Conservation (phyloP, 345 rosid genomes). For the Eucalyptus camaldulensis region DNA sequence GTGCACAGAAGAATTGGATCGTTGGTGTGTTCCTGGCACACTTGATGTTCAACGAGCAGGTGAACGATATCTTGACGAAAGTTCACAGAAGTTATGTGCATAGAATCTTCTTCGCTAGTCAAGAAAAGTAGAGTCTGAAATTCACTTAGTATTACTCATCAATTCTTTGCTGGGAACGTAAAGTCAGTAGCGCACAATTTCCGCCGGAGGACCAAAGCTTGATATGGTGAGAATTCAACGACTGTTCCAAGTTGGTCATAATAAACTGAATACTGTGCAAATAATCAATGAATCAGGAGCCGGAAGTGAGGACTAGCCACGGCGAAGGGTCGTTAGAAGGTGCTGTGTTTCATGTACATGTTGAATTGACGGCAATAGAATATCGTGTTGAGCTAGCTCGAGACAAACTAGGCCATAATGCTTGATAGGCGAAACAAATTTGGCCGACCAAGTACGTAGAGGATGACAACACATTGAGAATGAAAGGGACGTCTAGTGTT, state of each 20-base stretch:
- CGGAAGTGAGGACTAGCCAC: neutral
- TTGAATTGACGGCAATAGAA: neutral
- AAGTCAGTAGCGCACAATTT: neutral
- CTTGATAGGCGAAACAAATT: neutral
- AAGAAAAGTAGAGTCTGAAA: neutral
- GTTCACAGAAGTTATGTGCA: neutral
- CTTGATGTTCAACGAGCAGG: neutral
- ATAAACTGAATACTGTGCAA: neutral
- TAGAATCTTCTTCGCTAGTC: neutral
- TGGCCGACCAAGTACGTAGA: neutral
- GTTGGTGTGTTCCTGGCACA: neutral
- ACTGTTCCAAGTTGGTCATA: neutral
- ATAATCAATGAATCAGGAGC: neutral
- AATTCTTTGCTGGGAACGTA: neutral
- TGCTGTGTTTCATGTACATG: neutral
- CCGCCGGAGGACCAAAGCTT: neutral
- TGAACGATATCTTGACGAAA: neutral
- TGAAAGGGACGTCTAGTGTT: neutral
- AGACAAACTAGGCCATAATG: neutral
- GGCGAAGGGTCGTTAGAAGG: neutral
- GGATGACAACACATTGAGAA: neutral
- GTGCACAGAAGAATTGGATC: neutral
- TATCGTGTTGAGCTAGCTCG: neutral
- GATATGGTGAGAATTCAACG: neutral
- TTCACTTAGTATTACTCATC: neutral